Conservation (phyloP, 106 monocot genomes). For the Ottelia alismoides region DNA sequence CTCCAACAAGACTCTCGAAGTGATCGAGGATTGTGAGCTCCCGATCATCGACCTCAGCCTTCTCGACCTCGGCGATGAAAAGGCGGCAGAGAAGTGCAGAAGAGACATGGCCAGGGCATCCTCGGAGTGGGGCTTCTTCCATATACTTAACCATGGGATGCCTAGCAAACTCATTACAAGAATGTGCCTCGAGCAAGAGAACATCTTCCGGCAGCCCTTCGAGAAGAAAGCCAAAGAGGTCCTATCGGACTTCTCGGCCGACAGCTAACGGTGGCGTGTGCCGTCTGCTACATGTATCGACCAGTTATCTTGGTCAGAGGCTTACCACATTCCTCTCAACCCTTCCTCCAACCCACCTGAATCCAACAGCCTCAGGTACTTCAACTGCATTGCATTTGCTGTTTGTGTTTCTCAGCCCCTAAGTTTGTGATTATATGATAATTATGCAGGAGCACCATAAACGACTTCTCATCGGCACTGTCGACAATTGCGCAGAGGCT, state of each 20-base stretch:
- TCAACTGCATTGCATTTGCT: slow-evolving; percentile 3
- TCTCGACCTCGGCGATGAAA: slow-evolving; percentile 4
- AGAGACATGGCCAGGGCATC: slow-evolving; percentile 27
- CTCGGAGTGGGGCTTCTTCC: slow-evolving; percentile 58
- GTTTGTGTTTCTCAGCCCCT: too few species aligned
- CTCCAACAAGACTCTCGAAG: background rate
- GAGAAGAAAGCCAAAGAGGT: slow-evolving; percentile 27
- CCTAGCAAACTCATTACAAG: slow-evolving; percentile 12
- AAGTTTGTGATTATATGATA: too few species aligned
- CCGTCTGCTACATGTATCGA: slow-evolving; percentile 29
- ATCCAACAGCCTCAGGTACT: slow-evolving; percentile 1
- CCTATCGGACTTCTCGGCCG: slow-evolving; percentile 17
- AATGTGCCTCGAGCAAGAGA: slow-evolving; percentile 15
- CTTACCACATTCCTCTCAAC: slow-evolving; percentile 37
- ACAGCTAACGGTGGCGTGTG: slow-evolving; percentile 54
- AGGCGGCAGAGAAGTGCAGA: slow-evolving; percentile 15
- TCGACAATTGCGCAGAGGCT: slow-evolving; percentile 21
- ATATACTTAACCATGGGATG: slow-evolving; percentile 39
- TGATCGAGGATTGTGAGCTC: slow-evolving; percentile 19
- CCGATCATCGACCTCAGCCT: slow-evolving; percentile 31
- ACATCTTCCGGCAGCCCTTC: slow-evolving; percentile 33
- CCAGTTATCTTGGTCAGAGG: slow-evolving; percentile 61
- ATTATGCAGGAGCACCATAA: too few species aligned
- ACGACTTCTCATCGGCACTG: slow-evolving; percentile 20
- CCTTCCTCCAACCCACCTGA: background rate